Conservation (phyloP, 2,329 filamentous ascomycete genomes). For the Colletotrichum incanum region DNA sequence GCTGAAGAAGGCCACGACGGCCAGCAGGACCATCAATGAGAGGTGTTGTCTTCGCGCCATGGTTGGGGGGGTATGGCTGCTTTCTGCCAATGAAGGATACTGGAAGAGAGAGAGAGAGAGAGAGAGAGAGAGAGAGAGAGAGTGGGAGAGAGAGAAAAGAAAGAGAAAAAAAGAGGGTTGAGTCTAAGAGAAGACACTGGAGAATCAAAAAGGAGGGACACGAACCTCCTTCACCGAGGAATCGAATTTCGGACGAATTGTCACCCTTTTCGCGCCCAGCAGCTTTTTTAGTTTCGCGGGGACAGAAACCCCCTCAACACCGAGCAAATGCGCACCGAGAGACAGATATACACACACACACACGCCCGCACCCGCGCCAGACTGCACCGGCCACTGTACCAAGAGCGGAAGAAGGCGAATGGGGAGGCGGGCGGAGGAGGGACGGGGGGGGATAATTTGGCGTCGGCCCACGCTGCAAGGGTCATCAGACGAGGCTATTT, state of each 20-base stretch:
- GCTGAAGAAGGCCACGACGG: conserved; percentile 70
- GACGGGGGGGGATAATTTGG: conserved; percentile 12
- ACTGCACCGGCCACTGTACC: neutral
- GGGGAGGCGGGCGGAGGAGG: neutral
- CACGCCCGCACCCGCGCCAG: too few species aligned
- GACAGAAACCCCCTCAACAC: neutral
- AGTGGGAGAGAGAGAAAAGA: too few species aligned
- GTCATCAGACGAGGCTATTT: conserved; percentile 32
- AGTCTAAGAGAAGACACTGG: neutral
- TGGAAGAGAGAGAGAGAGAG: neutral
- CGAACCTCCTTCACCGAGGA: conserved; percentile 14
- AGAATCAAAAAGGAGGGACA: neutral
- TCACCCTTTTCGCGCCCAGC: neutral
- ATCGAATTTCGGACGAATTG: conserved; percentile 15
- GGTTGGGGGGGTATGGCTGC: conserved; percentile 39
- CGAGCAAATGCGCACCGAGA: neutral
- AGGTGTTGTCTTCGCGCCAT: conserved; percentile 71
- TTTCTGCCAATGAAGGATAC: neutral
- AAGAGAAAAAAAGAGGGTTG: neutral
- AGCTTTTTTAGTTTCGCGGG: conserved; percentile 7
- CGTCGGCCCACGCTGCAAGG: conserved; percentile 36
- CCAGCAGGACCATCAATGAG: conserved; percentile 68
- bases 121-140: too few species aligned
- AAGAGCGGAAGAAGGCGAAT: neutral
- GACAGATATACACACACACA: neutral